Percentiles rank a stretch among this genome's conserved stretches.
phyloP scores from a whole-genome alignment of 2,329 filamentous ascomycete genomes.

The Lachnellula willkommii region DNA sequence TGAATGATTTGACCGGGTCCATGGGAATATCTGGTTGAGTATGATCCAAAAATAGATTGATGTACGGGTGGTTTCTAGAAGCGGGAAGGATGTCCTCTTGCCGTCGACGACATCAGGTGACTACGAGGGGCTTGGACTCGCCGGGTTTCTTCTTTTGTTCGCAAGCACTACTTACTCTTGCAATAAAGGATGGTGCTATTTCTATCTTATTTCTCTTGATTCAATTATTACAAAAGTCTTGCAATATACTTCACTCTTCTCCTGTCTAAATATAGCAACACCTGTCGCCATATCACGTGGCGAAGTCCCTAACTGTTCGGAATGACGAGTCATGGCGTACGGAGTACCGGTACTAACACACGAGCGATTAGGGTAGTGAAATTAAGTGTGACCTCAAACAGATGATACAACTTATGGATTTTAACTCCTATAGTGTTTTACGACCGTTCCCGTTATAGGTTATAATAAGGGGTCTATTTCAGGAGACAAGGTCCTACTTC shows the following conservation, averaged over 20 bases:
- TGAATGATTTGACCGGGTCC: conserved; percentile 4
- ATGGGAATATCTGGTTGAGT: background rate
- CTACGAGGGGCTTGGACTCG: background rate
- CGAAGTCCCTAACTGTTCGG: no score
- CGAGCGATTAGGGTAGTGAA: background rate
- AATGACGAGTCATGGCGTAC: no score
- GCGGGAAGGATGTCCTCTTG: background rate
- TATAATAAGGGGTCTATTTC: no score
- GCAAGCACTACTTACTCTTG: no score
- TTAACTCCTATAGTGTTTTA: no score
- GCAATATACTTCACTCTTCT: background rate
- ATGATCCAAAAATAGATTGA: conserved; percentile 8
- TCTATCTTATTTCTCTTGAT: no score
- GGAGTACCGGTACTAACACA: no score
- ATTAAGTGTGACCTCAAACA: background rate
- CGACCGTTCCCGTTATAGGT: no score
- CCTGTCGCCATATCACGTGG: background rate
- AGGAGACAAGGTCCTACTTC: no score
- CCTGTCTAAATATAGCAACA: background rate
- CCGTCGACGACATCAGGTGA: background rate
- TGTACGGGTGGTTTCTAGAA: background rate
- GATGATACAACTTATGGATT: no score
- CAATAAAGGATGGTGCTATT: no score
- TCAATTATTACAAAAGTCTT: no score
- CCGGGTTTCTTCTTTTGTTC: background rate